Evolutionary conservation across 352 stramenopile genomes (phyloP).

Genomic region (Phytopythium litorale): DNA sequence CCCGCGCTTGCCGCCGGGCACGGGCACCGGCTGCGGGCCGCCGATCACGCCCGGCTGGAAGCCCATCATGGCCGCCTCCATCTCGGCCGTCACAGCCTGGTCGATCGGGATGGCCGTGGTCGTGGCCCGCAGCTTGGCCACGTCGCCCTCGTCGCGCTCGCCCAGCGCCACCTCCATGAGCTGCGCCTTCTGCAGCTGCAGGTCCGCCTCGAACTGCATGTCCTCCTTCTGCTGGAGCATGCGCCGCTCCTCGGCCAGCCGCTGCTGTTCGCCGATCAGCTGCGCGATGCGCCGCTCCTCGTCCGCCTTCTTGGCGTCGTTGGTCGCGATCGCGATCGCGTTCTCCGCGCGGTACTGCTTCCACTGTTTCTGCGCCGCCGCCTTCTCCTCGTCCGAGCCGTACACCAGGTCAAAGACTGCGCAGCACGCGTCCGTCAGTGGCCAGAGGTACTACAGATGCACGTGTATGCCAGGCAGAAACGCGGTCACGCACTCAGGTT

Average conservation of each 20-base stretch:
- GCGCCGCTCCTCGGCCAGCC: constrained; percentile 69
- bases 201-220: constrained; percentile 73
- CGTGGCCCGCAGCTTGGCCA: constrained; percentile 64
- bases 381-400: constrained; percentile 67
- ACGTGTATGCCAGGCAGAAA: not conserved
- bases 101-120: constrained; percentile 84
- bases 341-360: constrained; percentile 85
- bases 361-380: constrained; percentile 74
- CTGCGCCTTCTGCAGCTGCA: constrained; percentile 78
- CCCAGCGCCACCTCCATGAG: constrained; percentile 84
- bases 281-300: constrained; percentile 85
- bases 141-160: constrained; percentile 76
- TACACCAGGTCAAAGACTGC: constrained; percentile 86
- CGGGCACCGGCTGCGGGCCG: constrained; percentile 67
- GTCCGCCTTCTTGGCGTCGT: constrained; percentile 83
- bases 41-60: constrained; percentile 76
- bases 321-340: constrained; percentile 76
- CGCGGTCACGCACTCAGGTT: constrained; percentile 59
- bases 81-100: constrained; percentile 82
- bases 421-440: not conserved
- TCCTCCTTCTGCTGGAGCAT: constrained; percentile 78
- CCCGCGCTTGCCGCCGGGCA: constrained; percentile 76
- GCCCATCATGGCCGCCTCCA: constrained; percentile 88
- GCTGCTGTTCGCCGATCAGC: constrained; percentile 79
- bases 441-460: no score